Percentiles rank a stretch among this genome's conserved stretches.
phyloP scores from a whole-genome alignment of 1,284 basidiomycete genomes.

The Ceratobasidium sp. region DNA sequence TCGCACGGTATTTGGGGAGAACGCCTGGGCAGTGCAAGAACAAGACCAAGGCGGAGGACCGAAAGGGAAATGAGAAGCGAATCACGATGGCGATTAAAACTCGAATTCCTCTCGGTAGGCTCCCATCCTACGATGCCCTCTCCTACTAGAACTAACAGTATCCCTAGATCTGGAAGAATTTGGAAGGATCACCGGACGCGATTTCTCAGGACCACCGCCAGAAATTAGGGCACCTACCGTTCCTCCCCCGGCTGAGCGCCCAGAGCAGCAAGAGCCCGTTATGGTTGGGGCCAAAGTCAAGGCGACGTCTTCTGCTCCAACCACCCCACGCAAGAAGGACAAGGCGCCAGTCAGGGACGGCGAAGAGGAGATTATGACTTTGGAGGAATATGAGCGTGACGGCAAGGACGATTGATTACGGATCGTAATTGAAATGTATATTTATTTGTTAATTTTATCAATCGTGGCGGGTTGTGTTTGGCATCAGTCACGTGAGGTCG shows the following conservation, averaged over 20 bases:
- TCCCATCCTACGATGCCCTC: background rate
- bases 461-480: no score
- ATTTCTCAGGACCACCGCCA: slow-evolving; percentile 49
- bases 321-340: slow-evolving; percentile 14
- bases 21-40: slow-evolving; percentile 57
- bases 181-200: slow-evolving; percentile 47
- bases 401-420: slow-evolving; percentile 34
- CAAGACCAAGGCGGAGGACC: slow-evolving; percentile 57
- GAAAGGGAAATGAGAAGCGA: slow-evolving; percentile 51
- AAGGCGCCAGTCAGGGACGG: background rate
- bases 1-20: slow-evolving; percentile 57
- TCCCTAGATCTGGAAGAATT: slow-evolving; percentile 48
- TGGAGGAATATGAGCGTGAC: slow-evolving; percentile 32
- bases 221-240: slow-evolving; percentile 34
- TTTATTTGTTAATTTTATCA: slow-evolving; percentile 5
- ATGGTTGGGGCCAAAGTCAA: slow-evolving; percentile 8
- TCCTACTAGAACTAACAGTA: background rate
- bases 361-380: slow-evolving; percentile 38
- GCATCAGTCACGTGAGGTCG: no score
- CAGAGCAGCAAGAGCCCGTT: slow-evolving; percentile 3
- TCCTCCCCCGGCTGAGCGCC: slow-evolving; percentile 7
- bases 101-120: slow-evolving; percentile 48
- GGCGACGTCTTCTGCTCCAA: slow-evolving; percentile 1
- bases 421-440: background rate
- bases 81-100: slow-evolving; percentile 46